These are phyloP conservation scores for Mortierella sp. DNA, from an alignment of 371 early-diverging fungal genomes.

Conservation along the genomic window DNA sequence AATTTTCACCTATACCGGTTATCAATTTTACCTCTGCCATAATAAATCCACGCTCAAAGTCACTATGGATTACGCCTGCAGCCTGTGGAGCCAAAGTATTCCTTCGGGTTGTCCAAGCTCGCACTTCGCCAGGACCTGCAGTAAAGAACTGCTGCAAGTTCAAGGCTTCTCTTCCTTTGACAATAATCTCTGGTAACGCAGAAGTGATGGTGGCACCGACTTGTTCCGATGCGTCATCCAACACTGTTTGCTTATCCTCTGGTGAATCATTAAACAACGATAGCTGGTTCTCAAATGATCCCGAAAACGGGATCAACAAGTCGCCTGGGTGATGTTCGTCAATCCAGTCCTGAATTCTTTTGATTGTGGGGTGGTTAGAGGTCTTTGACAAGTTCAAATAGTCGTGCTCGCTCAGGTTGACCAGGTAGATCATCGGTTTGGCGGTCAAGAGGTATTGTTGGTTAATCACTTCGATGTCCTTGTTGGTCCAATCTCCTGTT, in stretches of 20 bases:
- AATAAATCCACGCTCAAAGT: slow-evolving; percentile 98
- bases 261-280: slow-evolving; percentile 58
- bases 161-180: slow-evolving; percentile 92
- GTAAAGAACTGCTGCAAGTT: slow-evolving; percentile 98
- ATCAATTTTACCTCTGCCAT: slow-evolving; percentile 91
- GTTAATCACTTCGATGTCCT: slow-evolving; percentile 95
- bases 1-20: too few species aligned
- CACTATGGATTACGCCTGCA: slow-evolving; percentile 96
- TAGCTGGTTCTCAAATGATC: slow-evolving; percentile 78
- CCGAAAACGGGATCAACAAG: slow-evolving; percentile 93
- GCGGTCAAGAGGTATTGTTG: slow-evolving; percentile 93
- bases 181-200: slow-evolving; percentile 91
- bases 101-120: slow-evolving; percentile 96
- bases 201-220: slow-evolving; percentile 60
- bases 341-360: slow-evolving; percentile 93
- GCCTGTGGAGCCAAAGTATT: slow-evolving; percentile 96
- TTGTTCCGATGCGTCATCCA: slow-evolving; percentile 69
- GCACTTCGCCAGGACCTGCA: slow-evolving; percentile 94
- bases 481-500: slow-evolving; percentile 90
- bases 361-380: slow-evolving; percentile 58
- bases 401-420: slow-evolving; percentile 93
- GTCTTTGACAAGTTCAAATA: slow-evolving; percentile 71
- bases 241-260: slow-evolving; percentile 73
- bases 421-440: slow-evolving; percentile 98
- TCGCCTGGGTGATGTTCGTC: slow-evolving; percentile 91